Evolutionary conservation across 1,139 yeast genomes (phyloP).

Genomic region (Kurtzmaniella natalensis): DNA sequence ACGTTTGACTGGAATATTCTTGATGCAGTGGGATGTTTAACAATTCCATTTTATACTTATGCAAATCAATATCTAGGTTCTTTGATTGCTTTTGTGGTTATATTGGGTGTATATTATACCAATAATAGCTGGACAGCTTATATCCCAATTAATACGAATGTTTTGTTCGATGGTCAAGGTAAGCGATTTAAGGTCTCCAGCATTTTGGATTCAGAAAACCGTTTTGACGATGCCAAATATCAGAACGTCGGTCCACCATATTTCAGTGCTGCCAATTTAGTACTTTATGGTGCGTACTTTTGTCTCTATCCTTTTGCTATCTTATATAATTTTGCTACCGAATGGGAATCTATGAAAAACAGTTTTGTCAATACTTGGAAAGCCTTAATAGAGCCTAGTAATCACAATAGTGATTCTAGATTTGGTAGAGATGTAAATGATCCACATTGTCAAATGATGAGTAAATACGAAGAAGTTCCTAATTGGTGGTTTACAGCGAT

Average conservation of each 20-base stretch:
- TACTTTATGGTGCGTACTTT: slow-evolving; percentile 39
- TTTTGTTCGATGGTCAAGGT: slow-evolving; percentile 32
- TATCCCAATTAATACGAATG: slow-evolving; percentile 37
- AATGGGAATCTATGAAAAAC: slow-evolving; percentile 42
- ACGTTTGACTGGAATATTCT: slow-evolving; percentile 44
- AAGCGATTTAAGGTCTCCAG: slow-evolving; percentile 28
- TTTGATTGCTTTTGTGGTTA: slow-evolving; percentile 28
- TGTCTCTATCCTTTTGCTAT: slow-evolving; percentile 41
- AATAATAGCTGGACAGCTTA: slow-evolving; percentile 39
- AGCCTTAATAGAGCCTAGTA: slow-evolving; percentile 26
- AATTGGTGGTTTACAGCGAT: slow-evolving; percentile 36
- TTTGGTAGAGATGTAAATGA: slow-evolving; percentile 24
- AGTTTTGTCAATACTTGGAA: slow-evolving; percentile 35
- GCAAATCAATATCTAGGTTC: slow-evolving; percentile 34
- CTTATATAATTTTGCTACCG: slow-evolving; percentile 33
- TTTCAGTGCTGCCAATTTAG: slow-evolving; percentile 40
- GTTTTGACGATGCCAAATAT: slow-evolving; percentile 29
- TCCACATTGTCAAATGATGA: slow-evolving; percentile 41
- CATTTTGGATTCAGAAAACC: slow-evolving; percentile 27
- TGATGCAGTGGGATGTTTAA: slow-evolving; percentile 37
- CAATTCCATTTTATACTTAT: slow-evolving; percentile 38
- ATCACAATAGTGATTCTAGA: slow-evolving; percentile 7
- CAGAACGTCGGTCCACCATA: slow-evolving; percentile 39
- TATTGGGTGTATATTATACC: slow-evolving; percentile 29
- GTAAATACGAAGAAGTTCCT: slow-evolving; percentile 36